Evolutionary conservation across 306 rosid genomes (phyloP).

Genomic region (Fragaria iinumae): DNA sequence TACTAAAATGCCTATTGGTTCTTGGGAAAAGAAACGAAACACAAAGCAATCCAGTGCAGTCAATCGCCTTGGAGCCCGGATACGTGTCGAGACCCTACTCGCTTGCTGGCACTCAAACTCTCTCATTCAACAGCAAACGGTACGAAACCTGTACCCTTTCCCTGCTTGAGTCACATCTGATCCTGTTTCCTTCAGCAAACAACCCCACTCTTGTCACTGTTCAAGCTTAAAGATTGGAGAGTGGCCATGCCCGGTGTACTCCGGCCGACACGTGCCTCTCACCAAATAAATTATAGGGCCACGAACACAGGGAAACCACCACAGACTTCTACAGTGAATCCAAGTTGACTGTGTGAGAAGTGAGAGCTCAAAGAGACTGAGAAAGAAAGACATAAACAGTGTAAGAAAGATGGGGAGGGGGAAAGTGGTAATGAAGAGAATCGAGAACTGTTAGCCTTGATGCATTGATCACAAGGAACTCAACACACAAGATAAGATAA

Average conservation of each 20-base stretch:
- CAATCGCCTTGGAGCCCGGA: neutral
- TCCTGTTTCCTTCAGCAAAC: neutral
- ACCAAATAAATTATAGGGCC: neutral
- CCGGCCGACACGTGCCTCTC: neutral
- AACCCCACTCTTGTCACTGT: slow-evolving; percentile 4
- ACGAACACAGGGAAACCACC: neutral
- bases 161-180: neutral
- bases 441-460: slow-evolving; percentile 43
- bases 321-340: too few relatives aligned
- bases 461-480: too few relatives aligned
- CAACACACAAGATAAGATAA: slow-evolving; percentile 47
- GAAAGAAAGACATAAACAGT: neutral
- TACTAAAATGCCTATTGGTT: too few relatives aligned
- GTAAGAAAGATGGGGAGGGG: slow-evolving; percentile 62
- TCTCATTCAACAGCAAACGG: neutral
- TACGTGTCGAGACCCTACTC: neutral
- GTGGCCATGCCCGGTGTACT: neutral
- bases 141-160: too few relatives aligned
- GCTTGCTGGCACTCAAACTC: neutral
- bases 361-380: neutral
- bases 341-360: too few relatives aligned
- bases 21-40: too few relatives aligned
- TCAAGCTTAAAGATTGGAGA: neutral
- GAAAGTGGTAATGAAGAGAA: slow-evolving; percentile 75
- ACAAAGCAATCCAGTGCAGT: neutral